phyloP scores from a whole-genome alignment of 306 rosid genomes.

The Alnus rubra region DNA sequence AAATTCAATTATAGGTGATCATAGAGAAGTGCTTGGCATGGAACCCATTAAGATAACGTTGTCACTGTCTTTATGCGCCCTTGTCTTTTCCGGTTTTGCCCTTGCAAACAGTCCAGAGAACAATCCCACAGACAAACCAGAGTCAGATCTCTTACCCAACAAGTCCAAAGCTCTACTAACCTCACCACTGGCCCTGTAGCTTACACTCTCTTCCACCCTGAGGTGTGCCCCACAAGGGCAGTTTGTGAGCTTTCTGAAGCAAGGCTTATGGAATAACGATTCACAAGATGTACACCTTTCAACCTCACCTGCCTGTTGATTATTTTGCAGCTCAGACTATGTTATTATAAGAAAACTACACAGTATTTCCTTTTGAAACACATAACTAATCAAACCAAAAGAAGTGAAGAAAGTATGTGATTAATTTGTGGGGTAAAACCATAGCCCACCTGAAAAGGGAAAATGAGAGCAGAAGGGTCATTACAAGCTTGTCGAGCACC shows the following conservation, averaged over 20 bases:
- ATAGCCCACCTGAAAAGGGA: constrained; percentile 86
- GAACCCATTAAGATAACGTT: constrained; percentile 86
- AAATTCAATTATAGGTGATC: constrained; percentile 24
- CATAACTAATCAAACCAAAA: background rate
- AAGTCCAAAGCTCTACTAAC: constrained; percentile 49
- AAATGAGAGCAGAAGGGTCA: constrained; percentile 89
- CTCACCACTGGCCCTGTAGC: constrained; percentile 38
- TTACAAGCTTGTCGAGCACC: constrained; percentile 88
- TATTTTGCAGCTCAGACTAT: constrained; percentile 30
- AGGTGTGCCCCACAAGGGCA: constrained; percentile 73
- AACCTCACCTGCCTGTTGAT: constrained; percentile 74
- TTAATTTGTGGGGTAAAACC: background rate
- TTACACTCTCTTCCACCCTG: constrained; percentile 40
- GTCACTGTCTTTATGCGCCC: constrained; percentile 52
- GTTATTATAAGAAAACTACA: background rate
- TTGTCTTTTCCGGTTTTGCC: constrained; percentile 44
- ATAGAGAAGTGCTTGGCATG: constrained; percentile 66
- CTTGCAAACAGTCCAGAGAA: constrained; percentile 65
- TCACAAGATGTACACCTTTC: constrained; percentile 73
- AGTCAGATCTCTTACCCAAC: constrained; percentile 54
- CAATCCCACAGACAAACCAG: constrained; percentile 50
- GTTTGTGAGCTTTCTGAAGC: constrained; percentile 62
- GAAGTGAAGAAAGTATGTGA: background rate
- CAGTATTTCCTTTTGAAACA: background rate
- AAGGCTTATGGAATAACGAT: constrained; percentile 71